A percentile compares a stretch with the other conserved stretches of the same genome.
These are phyloP conservation scores for Flagelloscypha sp. DNA, from an alignment of 768 basidiomycete genomes.

Conservation along the genomic window DNA sequence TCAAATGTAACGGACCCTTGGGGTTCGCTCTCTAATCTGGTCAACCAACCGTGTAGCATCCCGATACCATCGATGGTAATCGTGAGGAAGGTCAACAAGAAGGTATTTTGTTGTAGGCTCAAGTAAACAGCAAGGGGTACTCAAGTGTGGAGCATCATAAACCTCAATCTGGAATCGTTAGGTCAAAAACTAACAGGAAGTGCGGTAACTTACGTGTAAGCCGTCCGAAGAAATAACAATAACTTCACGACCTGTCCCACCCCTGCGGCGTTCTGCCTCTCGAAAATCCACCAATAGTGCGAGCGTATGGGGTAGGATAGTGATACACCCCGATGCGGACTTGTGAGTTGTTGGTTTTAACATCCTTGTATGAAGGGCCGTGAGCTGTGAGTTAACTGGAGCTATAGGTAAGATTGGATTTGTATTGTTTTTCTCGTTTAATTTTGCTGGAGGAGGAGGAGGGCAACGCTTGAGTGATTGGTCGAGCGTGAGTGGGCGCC, in stretches of 20 bases:
- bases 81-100: constrained; percentile 28
- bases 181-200: not conserved
- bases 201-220: constrained; percentile 18
- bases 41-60: constrained; percentile 36
- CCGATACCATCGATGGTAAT: constrained; percentile 38
- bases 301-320: constrained; percentile 41
- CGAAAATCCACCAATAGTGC: constrained; percentile 48
- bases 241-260: constrained; percentile 37
- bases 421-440: no score
- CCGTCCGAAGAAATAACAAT: constrained; percentile 35
- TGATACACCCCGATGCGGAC: constrained; percentile 36
- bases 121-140: constrained; percentile 39
- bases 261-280: constrained; percentile 42
- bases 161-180: constrained; percentile 30
- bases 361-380: no score
- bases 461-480: no score
- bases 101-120: constrained; percentile 30
- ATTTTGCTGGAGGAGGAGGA: no score
- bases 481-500: no score
- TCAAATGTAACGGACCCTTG: constrained; percentile 29
- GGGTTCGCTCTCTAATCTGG: constrained; percentile 44
- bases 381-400: no score
- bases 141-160: constrained; percentile 42
- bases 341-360: constrained; percentile 38
- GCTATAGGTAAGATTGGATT: no score